A percentile compares a stretch with the other conserved stretches of the same genome.
Conservation (phyloP, 2,329 filamentous ascomycete genomes). For the Achaetomium macrosporum region DNA sequence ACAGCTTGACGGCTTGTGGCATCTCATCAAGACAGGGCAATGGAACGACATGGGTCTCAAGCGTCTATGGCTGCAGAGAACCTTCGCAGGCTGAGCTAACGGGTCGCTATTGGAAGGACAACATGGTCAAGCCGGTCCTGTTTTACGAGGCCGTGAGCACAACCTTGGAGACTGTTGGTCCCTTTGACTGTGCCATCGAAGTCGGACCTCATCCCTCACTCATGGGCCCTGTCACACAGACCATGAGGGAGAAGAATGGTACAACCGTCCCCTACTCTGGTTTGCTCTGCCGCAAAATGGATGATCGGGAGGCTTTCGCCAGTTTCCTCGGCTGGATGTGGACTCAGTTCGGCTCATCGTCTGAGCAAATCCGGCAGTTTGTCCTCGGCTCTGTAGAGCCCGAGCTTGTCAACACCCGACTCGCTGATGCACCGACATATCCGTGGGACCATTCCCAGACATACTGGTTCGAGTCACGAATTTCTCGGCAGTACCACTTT, state of each 20-base stretch:
- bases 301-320: slow-evolving; percentile 29
- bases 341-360: slow-evolving; percentile 26
- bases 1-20: slow-evolving; percentile 26
- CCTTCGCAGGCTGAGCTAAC: slow-evolving; percentile 17
- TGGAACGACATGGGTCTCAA: slow-evolving; percentile 36
- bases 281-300: slow-evolving; percentile 28
- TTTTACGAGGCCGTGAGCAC: slow-evolving; percentile 37
- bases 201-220: slow-evolving; percentile 42
- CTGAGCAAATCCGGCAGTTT: slow-evolving; percentile 22
- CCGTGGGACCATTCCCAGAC: slow-evolving; percentile 42
- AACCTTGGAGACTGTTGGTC: slow-evolving; percentile 21
- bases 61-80: slow-evolving; percentile 28
- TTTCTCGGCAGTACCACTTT: slow-evolving; percentile 36
- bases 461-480: slow-evolving; percentile 40
- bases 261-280: slow-evolving; percentile 29
- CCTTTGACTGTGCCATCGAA: slow-evolving; percentile 37
- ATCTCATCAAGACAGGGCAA: slow-evolving; percentile 27
- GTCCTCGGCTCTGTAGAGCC: slow-evolving; percentile 24
- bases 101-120: slow-evolving; percentile 39
- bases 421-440: slow-evolving; percentile 36
- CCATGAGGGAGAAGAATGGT: slow-evolving; percentile 24
- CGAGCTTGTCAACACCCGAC: slow-evolving; percentile 14
- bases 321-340: slow-evolving; percentile 33
- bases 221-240: slow-evolving; percentile 35
- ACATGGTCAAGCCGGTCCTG: slow-evolving; percentile 39